Percentiles rank a stretch among this genome's conserved stretches.
phyloP scores from a whole-genome alignment of 2,329 filamentous ascomycete genomes.

The Cercospora nicotianae region DNA sequence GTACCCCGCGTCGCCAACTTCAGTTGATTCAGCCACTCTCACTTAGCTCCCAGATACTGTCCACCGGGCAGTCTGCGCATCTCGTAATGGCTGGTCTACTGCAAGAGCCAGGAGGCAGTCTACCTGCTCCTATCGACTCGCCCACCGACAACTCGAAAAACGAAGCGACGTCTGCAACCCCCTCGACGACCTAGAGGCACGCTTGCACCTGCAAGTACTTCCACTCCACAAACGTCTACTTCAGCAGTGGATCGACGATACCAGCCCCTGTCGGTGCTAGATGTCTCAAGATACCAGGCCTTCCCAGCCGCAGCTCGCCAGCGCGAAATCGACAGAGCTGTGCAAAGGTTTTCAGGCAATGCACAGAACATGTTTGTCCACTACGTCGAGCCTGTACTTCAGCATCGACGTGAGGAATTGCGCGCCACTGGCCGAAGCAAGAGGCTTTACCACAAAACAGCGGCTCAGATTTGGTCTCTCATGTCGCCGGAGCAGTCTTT shows the following conservation, averaged over 20 bases:
- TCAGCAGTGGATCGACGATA: neutral
- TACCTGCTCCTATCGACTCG: neutral
- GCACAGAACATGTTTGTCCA: constrained; percentile 26
- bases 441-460: constrained; percentile 19
- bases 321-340: constrained; percentile 18
- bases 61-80: neutral
- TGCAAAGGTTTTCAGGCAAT: constrained; percentile 20
- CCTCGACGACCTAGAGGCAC: neutral
- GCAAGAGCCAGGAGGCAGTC: neutral
- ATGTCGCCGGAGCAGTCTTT: constrained; percentile 6
- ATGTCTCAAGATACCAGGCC: neutral
- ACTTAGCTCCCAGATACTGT: neutral
- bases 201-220: neutral
- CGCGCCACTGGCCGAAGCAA: constrained; percentile 10
- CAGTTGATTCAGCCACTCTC: neutral
- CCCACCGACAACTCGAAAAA: neutral
- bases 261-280: neutral
- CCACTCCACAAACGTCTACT: neutral
- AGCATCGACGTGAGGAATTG: constrained; percentile 7
- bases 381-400: constrained; percentile 18
- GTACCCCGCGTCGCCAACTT: neutral
- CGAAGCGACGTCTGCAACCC: neutral
- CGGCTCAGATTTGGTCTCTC: constrained; percentile 20
- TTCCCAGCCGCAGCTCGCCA: constrained; percentile 17
- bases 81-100: neutral